These are phyloP conservation scores for Uronychia setigera DNA, from an alignment of 73 alveolate species.

Conservation along the genomic window DNA sequence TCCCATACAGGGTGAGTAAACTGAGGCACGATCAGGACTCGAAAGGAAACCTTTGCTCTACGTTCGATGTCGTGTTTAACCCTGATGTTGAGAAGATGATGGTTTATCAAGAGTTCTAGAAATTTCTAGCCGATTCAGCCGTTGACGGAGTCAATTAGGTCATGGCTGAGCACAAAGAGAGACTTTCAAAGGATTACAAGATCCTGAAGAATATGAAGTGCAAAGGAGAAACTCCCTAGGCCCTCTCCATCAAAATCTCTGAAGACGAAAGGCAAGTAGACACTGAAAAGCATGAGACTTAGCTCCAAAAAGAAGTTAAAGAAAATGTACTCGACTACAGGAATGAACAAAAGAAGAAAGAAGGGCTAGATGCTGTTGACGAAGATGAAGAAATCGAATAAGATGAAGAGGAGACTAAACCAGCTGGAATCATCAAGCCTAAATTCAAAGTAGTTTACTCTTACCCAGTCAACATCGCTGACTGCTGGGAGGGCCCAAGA, in stretches of 20 bases:
- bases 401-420: constrained; percentile 66
- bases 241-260: constrained; percentile 62
- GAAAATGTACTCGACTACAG: constrained; percentile 42
- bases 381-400: constrained; percentile 69
- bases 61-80: constrained; percentile 92
- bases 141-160: constrained; percentile 85
- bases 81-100: constrained; percentile 74
- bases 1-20: constrained; percentile 94
- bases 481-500: constrained; percentile 42
- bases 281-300: constrained; percentile 69
- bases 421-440: constrained; percentile 67
- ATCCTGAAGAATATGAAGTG: constrained; percentile 93
- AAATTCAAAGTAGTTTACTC: constrained; percentile 81
- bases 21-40: constrained; percentile 92
- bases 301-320: constrained; percentile 79
- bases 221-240: constrained; percentile 93
- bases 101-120: constrained; percentile 73
- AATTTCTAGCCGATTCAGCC: constrained; percentile 90
- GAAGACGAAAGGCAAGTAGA: constrained; percentile 59
- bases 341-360: constrained; percentile 34
- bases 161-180: constrained; percentile 90
- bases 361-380: constrained; percentile 50
- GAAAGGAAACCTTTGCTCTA: constrained; percentile 86
- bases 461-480: constrained; percentile 79
- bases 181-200: constrained; percentile 89